These are phyloP conservation scores for Aspergillus cejpii DNA, from an alignment of 2,329 filamentous ascomycete genomes.

Conservation along the genomic window DNA sequence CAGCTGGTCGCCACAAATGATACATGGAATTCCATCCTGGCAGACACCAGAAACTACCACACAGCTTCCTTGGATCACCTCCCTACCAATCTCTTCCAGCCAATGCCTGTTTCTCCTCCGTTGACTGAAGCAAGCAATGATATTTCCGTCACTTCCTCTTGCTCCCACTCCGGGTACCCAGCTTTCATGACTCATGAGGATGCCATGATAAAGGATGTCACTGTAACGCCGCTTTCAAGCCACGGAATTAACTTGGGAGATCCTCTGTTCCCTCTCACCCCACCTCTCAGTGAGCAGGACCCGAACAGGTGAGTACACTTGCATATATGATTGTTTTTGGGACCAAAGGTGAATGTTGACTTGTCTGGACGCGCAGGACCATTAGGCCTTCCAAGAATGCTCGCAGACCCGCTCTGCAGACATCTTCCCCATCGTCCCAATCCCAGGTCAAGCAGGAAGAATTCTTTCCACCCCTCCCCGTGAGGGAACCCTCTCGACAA, in stretches of 20 bases:
- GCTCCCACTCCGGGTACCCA: constrained; percentile 35
- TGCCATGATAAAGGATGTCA: constrained; percentile 33
- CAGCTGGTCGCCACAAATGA: constrained; percentile 29
- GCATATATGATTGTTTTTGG: constrained; percentile 1
- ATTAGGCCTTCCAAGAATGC: constrained; percentile 36
- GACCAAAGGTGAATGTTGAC: not conserved
- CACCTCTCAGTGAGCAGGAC: constrained; percentile 37
- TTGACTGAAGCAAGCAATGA: constrained; percentile 40
- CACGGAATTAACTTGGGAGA: constrained; percentile 36
- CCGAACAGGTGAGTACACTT: constrained; percentile 35
- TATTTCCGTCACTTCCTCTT: constrained; percentile 36
- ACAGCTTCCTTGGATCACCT: constrained; percentile 33
- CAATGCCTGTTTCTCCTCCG: constrained; percentile 39
- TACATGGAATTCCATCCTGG: constrained; percentile 32
- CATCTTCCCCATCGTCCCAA: constrained; percentile 27
- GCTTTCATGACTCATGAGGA: constrained; percentile 36
- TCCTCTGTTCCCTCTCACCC: constrained; percentile 35
- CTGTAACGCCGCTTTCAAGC: constrained; percentile 28
- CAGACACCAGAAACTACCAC: constrained; percentile 30
- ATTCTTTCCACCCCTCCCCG: constrained; percentile 32
- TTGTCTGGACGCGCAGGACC: constrained; percentile 25
- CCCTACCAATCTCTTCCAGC: constrained; percentile 31
- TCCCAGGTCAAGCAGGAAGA: constrained; percentile 35
- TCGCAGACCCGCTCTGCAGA: constrained; percentile 33
- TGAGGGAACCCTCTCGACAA: constrained; percentile 30